Base-by-base conservation (phyloP, 495 filamentous ascomycete species). In the Xylaria acuta region DNA sequence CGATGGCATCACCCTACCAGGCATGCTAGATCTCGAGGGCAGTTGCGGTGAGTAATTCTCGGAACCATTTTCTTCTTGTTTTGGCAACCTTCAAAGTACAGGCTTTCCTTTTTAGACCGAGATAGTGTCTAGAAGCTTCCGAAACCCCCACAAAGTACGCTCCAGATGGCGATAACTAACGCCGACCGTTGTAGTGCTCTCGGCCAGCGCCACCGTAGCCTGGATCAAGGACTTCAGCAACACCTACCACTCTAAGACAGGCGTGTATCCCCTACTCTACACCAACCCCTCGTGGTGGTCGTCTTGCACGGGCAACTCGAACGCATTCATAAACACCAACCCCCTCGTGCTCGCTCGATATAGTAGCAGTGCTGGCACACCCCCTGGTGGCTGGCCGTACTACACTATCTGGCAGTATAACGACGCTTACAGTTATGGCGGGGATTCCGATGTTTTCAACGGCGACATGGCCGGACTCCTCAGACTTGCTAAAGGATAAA, bases 11-110 rank as follows among this genome's bases (percentile, higher is more conserved):
- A 92, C 89, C 7, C 83, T 92, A 0, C 90, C 90, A 0, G 90
- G 90, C 2, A 91, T 91, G 89, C 82, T 92, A 18, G 90, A 91
- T 77, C 82, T 92, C 32, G 90, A 92, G 79, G 79, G 80, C 12
- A 82, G 85, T 20, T 91, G 89, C 78, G n/a, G n/a, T n/a, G n/a
- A n/a, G n/a, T n/a, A n/a, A n/a, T n/a, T n/a, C n/a, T n/a, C n/a
- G n/a, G n/a, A n/a, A n/a, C n/a, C n/a, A n/a, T n/a, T n/a, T n/a
- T n/a, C n/a, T n/a, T n/a, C n/a, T n/a, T n/a, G n/a, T n/a, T n/a
- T n/a, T n/a, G n/a, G n/a, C n/a, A n/a, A n/a, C n/a, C n/a, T n/a
- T n/a, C n/a, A n/a, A n/a, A n/a, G n/a, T n/a, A n/a, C n/a, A n/a
- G n/a, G n/a, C n/a, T n/a, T n/a, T n/a, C n/a, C n/a, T n/a, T n/a